A percentile compares a stretch with the other conserved stretches of the same genome.
These are phyloP conservation scores for Kodamaea hsintzibuensis DNA, from an alignment of 805 yeast species.

Conservation along the genomic window DNA sequence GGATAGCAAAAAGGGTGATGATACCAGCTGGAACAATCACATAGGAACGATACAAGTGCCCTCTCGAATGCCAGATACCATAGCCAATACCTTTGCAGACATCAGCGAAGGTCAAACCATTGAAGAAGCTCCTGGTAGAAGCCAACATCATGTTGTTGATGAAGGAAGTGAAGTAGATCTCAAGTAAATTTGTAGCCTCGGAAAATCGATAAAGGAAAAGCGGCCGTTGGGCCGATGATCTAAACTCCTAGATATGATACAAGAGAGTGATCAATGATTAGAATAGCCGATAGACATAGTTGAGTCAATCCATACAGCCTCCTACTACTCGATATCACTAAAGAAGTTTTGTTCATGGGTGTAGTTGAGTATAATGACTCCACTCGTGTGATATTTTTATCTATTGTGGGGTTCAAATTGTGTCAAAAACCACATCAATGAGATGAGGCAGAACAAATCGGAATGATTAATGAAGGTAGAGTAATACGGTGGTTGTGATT, in stretches of 20 bases:
- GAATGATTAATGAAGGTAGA: background rate
- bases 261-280: background rate
- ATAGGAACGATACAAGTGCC: conserved; percentile 44
- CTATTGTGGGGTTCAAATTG: background rate
- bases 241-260: background rate
- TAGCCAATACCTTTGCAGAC: conserved; percentile 20
- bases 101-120: background rate
- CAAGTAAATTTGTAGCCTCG: background rate
- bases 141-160: background rate
- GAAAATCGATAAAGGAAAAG: background rate
- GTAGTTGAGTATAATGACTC: background rate
- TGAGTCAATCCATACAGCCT: too few species aligned
- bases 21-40: conserved; percentile 51
- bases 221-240: background rate
- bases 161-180: background rate
- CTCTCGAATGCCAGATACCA: conserved; percentile 34
- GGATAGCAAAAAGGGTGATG: conserved; percentile 41
- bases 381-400: background rate
- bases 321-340: too few species aligned
- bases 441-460: background rate
- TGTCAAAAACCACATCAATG: background rate
- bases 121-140: background rate
- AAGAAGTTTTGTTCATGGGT: too few species aligned
- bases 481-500: background rate
- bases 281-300: too few species aligned